Conservation (phyloP, 1,284 basidiomycete species). For the Abortiporus biennis region DNA sequence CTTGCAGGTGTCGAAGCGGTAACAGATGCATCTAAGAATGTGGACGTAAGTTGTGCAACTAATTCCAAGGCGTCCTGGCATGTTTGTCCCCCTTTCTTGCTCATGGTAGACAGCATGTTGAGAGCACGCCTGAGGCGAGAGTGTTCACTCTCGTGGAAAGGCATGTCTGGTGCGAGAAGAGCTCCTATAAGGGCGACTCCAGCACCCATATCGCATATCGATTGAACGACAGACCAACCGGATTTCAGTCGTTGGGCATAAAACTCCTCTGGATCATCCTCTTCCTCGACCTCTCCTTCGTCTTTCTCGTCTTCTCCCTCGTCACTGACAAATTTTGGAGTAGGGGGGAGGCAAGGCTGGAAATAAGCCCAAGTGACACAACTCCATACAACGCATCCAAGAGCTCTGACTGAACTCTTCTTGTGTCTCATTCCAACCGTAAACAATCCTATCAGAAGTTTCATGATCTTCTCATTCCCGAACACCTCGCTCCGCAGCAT, state of each 20-base stretch:
- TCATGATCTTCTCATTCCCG: slow-evolving; percentile 37
- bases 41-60: slow-evolving; percentile 35
- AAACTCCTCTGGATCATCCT: not conserved
- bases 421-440: slow-evolving; percentile 49
- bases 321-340: slow-evolving; percentile 19
- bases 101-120: slow-evolving; percentile 47
- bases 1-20: not conserved
- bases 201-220: slow-evolving; percentile 54
- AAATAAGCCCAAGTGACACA: slow-evolving; percentile 58
- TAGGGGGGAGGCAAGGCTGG: slow-evolving; percentile 30
- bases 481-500: slow-evolving; percentile 52
- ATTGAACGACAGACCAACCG: slow-evolving; percentile 45
- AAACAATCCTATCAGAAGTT: slow-evolving; percentile 43
- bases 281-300: slow-evolving; percentile 10
- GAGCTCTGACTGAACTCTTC: slow-evolving; percentile 53
- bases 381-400: slow-evolving; percentile 60
- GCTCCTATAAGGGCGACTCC: slow-evolving; percentile 52
- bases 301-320: slow-evolving; percentile 26
- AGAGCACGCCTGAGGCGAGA: slow-evolving; percentile 35
- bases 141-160: slow-evolving; percentile 28
- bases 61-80: slow-evolving; percentile 49
- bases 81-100: slow-evolving; percentile 40
- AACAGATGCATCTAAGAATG: not conserved
- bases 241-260: slow-evolving; percentile 26
- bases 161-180: slow-evolving; percentile 35